Evolutionary conservation across 2,329 filamentous ascomycete genomes (phyloP).

Genomic region (Trichoderma brevicompactum): DNA sequence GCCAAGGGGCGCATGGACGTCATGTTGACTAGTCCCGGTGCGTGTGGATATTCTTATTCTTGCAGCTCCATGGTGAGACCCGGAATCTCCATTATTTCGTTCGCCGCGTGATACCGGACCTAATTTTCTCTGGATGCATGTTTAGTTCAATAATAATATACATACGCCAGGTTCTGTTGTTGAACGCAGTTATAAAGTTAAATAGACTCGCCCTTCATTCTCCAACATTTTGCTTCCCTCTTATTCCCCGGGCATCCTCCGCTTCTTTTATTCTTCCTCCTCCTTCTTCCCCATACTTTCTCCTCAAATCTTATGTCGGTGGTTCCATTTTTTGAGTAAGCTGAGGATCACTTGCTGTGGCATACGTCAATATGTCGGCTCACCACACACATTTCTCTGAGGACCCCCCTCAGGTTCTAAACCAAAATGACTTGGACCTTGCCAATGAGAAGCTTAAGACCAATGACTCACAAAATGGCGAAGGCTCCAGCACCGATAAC

Average conservation of each 20-base stretch:
- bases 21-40: conserved; percentile 18
- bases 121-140: not conserved
- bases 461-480: conserved; percentile 30
- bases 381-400: conserved; percentile 41
- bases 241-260: conserved; percentile 9
- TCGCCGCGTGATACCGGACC: conserved; percentile 16
- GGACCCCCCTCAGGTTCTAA: conserved; percentile 46
- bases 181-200: conserved; percentile 25
- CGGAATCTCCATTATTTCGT: conserved; percentile 23
- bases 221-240: conserved; percentile 1
- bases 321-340: conserved; percentile 3
- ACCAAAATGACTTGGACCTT: conserved; percentile 42
- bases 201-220: conserved; percentile 17
- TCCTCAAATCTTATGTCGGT: conserved; percentile 18
- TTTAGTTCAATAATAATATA: not conserved
- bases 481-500: conserved; percentile 28
- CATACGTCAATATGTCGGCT: conserved; percentile 21
- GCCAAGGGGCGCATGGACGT: conserved; percentile 17
- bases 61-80: conserved; percentile 15
- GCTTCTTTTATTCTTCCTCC: not conserved
- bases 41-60: conserved; percentile 24
- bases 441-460: conserved; percentile 46
- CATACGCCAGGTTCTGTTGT: not conserved
- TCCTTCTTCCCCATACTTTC: conserved; percentile 19
- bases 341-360: conserved; percentile 1